Evolutionary conservation across 2,329 filamentous ascomycete species (phyloP).

Genomic region (Ceratocystis eucalypticola): DNA sequence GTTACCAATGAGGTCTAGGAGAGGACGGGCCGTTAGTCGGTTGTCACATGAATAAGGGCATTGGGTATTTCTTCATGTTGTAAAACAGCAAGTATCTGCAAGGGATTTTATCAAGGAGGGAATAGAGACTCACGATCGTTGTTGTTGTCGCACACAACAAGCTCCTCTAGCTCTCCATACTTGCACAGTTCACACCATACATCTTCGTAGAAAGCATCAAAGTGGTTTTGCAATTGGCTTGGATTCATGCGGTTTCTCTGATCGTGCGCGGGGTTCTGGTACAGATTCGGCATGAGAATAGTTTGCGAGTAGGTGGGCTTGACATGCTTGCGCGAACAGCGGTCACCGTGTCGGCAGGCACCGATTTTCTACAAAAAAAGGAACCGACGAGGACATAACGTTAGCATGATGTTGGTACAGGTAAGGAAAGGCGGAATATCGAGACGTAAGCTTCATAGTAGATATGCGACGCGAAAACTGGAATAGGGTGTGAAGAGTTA

Average conservation of each 20-base stretch:
- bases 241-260: constrained; percentile 94
- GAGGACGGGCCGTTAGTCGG: constrained; percentile 22
- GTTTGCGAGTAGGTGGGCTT: constrained; percentile 98
- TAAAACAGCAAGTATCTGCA: neutral
- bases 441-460: neutral
- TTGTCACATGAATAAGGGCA: too few species aligned
- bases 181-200: constrained; percentile 99
- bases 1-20: constrained; percentile 81
- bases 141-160: constrained; percentile 98
- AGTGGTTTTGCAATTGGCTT: constrained; percentile 94
- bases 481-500: neutral
- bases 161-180: constrained; percentile 92
- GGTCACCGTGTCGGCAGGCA: constrained; percentile 94
- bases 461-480: neutral
- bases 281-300: constrained; percentile 93
- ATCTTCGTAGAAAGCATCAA: constrained; percentile 99
- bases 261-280: constrained; percentile 97
- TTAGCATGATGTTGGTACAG: constrained; percentile 10
- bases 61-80: neutral
- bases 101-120: too few species aligned
- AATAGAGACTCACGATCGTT: constrained; percentile 67
- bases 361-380: constrained; percentile 71
- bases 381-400: neutral
- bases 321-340: constrained; percentile 96
- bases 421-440: neutral